Percentiles rank a stretch among this genome's conserved stretches.
These are phyloP conservation scores for Candida tallmaniae DNA, from an alignment of 805 yeast genomes.

Conservation along the genomic window DNA sequence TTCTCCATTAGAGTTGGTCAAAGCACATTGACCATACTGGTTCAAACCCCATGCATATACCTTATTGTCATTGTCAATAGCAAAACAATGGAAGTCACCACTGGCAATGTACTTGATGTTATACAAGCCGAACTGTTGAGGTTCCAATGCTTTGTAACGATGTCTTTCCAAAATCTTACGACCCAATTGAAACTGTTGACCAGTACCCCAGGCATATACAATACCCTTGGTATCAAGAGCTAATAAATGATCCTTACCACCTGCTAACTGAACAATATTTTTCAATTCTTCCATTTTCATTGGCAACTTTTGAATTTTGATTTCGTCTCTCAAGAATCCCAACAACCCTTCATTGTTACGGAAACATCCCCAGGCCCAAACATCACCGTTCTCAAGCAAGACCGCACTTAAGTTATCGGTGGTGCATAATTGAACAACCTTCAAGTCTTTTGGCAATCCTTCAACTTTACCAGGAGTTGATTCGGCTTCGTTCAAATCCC, in stretches of 20 bases:
- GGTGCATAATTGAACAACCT: slow-evolving; percentile 79
- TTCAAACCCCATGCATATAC: slow-evolving; percentile 93
- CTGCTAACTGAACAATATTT: slow-evolving; percentile 75
- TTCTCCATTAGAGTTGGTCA: slow-evolving; percentile 52
- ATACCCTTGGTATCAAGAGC: slow-evolving; percentile 81
- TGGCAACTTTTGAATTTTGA: slow-evolving; percentile 65
- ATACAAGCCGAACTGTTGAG: slow-evolving; percentile 78
- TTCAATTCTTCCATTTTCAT: slow-evolving; percentile 54
- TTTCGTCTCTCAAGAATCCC: slow-evolving; percentile 64
- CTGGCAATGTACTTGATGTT: slow-evolving; percentile 77
- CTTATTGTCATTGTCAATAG: slow-evolving; percentile 65
- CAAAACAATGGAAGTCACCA: slow-evolving; percentile 96
- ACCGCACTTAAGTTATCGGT: slow-evolving; percentile 89
- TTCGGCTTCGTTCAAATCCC: slow-evolving; percentile 83
- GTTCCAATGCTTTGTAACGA: slow-evolving; percentile 66
- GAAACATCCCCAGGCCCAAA: slow-evolving; percentile 98
- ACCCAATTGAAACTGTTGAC: slow-evolving; percentile 90
- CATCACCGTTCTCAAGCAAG: slow-evolving; percentile 74
- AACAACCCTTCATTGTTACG: slow-evolving; percentile 88
- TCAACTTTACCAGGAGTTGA: slow-evolving; percentile 83
- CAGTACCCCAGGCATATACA: slow-evolving; percentile 97
- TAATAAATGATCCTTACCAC: slow-evolving; percentile 89
- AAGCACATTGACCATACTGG: slow-evolving; percentile 95
- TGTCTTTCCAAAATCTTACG: slow-evolving; percentile 78
- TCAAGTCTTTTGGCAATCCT: slow-evolving; percentile 48